phyloP scores from a whole-genome alignment of 164 flowering plant species.

The Vitis rupestris region DNA sequence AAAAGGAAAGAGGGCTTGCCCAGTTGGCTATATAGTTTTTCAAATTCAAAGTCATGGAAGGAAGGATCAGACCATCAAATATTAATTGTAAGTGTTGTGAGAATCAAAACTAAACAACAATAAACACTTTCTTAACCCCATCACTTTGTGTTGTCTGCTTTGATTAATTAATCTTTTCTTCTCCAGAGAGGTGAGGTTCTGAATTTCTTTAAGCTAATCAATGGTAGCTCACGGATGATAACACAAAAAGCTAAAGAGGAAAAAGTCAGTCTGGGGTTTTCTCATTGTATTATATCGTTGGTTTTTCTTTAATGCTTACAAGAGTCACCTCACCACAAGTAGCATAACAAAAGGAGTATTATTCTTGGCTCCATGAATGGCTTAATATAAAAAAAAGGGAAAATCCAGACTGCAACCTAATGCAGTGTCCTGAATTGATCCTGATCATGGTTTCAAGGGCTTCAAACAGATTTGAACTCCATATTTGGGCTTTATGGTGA shows the following conservation, averaged over 20 bases:
- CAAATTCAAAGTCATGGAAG: slow-evolving; percentile 10
- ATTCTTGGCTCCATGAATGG: no score
- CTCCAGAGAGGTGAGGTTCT: no score
- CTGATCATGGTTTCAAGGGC: slow-evolving; percentile 32
- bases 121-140: slow-evolving; percentile 11
- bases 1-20: no score
- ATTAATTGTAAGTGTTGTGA: slow-evolving; percentile 3
- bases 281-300: background rate
- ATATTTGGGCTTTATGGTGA: slow-evolving; percentile 83
- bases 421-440: background rate
- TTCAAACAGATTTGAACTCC: slow-evolving; percentile 76
- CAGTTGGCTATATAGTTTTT: slow-evolving; percentile 2
- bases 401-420: background rate
- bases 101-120: slow-evolving; percentile 13
- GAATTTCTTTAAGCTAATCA: no score
- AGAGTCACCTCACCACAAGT: background rate
- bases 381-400: background rate
- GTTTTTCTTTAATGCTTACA: background rate
- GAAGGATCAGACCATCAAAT: slow-evolving; percentile 8
- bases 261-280: background rate
- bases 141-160: background rate
- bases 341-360: background rate
- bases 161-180: background rate
- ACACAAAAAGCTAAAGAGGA: no score
- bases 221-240: no score